Base-by-base conservation (phyloP, 495 filamentous ascomycete species). In the Daldinia decipiens region DNA sequence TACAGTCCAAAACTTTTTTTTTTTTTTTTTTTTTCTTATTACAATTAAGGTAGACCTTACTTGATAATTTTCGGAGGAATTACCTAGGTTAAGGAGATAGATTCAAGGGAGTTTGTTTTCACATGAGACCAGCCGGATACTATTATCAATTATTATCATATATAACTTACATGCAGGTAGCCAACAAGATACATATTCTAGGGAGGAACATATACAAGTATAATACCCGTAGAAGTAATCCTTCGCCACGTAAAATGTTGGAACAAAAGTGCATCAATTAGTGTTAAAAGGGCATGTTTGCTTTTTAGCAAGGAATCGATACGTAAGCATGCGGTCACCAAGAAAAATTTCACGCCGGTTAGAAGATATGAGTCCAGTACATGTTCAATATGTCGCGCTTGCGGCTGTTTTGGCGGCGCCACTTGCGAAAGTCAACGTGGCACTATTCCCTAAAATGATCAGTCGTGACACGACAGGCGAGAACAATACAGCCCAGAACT, bases 371-470 rank as follows among this genome's bases (percentile, higher is more conserved):
- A 52, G 12, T 31, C 50, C 5, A 27, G 26, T 11, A n/a, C 8
- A 21, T 24, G 47, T 34, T 53, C 32, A 40, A 63, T 57, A 29
- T 31, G 34, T 21, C 40, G 53, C 69, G 57, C 63, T 63, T 67
- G 31, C 52, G 69, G 59, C 29, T 24, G n/a, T 57, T 38, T 39
- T 27, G 43, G 47, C 27, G 47, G 32, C 51, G 56, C 27, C 27
- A 31, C 47, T 45, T 59, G 29, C 21, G 17, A 40, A 24, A 56
- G 52, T 21, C 26, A 53, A 72, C 64, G 65, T 72, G 65, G 70
- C 61, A 65, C 51, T 15, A 62, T 65, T 43, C 2, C 53, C 39
- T 12, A 56, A 5, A 21, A 36, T 36, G 32, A 36, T 36, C 32
- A 36, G 32, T 36, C 11, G 13, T 13, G 11, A 36, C 12, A 36